phyloP scores from a whole-genome alignment of 495 filamentous ascomycete genomes.

The Cercophora sp. region DNA sequence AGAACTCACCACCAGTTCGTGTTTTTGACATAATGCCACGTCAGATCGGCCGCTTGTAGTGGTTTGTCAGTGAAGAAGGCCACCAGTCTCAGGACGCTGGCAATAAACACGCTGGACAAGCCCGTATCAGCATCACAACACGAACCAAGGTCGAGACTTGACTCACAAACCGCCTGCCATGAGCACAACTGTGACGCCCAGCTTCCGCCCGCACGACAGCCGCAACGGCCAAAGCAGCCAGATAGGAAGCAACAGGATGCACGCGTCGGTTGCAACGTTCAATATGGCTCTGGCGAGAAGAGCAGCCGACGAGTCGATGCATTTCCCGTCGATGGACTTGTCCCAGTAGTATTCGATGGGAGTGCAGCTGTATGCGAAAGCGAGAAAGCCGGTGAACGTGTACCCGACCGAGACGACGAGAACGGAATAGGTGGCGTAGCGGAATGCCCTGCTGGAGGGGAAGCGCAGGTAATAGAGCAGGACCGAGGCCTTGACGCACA shows the following conservation, averaged over 20 bases:
- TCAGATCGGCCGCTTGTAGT: background rate
- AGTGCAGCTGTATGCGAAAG: conserved; percentile 22
- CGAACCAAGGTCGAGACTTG: background rate
- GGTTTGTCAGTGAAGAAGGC: background rate
- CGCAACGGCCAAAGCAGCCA: conserved; percentile 20
- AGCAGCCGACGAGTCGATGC: conserved; percentile 12
- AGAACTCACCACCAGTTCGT: background rate
- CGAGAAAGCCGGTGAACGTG: conserved; percentile 16
- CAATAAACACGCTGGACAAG: background rate
- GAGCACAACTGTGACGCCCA: background rate
- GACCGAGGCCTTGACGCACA: background rate
- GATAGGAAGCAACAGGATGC: conserved; percentile 19
- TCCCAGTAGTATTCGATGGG: conserved; percentile 26
- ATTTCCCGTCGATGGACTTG: conserved; percentile 16
- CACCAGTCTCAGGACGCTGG: background rate
- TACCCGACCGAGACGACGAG: conserved; percentile 21
- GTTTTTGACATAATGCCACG: background rate
- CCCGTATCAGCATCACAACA: background rate
- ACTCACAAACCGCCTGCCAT: background rate
- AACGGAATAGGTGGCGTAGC: conserved; percentile 12
- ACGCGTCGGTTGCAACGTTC: conserved; percentile 20
- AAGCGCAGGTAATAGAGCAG: background rate
- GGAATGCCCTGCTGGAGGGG: background rate
- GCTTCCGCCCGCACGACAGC: background rate
- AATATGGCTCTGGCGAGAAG: conserved; percentile 17